Conservation (phyloP, 1,284 basidiomycete genomes). For the Mycena citricolor region DNA sequence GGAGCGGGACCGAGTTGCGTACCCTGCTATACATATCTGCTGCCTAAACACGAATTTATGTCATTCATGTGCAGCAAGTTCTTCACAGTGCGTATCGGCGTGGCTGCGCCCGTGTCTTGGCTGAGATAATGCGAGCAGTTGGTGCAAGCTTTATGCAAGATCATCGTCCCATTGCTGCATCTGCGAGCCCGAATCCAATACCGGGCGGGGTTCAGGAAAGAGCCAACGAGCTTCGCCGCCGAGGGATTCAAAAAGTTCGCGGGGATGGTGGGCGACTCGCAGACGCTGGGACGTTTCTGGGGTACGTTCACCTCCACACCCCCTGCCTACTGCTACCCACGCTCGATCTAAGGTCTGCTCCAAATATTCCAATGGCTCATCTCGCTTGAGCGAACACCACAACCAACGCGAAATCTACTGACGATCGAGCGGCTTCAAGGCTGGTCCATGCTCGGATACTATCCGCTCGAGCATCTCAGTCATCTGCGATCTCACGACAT, state of each 20-base stretch:
- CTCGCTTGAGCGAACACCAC: slow-evolving; percentile 64
- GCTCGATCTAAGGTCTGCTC: slow-evolving; percentile 53
- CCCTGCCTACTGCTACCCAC: neutral
- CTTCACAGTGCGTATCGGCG: slow-evolving; percentile 55
- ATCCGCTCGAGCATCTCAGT: slow-evolving; percentile 77
- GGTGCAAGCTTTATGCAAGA: slow-evolving; percentile 67
- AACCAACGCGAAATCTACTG: slow-evolving; percentile 64
- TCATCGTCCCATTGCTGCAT: slow-evolving; percentile 63
- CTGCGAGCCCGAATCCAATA: slow-evolving; percentile 68
- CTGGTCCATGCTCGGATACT: slow-evolving; percentile 82
- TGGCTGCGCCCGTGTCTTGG: neutral
- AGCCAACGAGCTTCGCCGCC: slow-evolving; percentile 52
- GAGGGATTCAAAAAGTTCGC: slow-evolving; percentile 55
- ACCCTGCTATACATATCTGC: slow-evolving; percentile 23
- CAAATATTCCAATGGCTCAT: slow-evolving; percentile 80
- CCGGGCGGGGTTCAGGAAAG: slow-evolving; percentile 52
- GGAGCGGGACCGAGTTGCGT: slow-evolving; percentile 81
- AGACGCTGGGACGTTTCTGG: slow-evolving; percentile 75
- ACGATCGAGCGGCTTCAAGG: slow-evolving; percentile 81
- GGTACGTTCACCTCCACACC: slow-evolving; percentile 43
- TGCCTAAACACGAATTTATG: slow-evolving; percentile 5
- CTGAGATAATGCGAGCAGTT: slow-evolving; percentile 42
- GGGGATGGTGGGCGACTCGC: slow-evolving; percentile 60
- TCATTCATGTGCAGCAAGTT: slow-evolving; percentile 54
- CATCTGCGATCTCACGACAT: slow-evolving; percentile 68